A percentile compares a stretch with the other conserved stretches of the same genome.
phyloP scores from a whole-genome alignment of 305 asterid species.

The Rubia tinctorum region DNA sequence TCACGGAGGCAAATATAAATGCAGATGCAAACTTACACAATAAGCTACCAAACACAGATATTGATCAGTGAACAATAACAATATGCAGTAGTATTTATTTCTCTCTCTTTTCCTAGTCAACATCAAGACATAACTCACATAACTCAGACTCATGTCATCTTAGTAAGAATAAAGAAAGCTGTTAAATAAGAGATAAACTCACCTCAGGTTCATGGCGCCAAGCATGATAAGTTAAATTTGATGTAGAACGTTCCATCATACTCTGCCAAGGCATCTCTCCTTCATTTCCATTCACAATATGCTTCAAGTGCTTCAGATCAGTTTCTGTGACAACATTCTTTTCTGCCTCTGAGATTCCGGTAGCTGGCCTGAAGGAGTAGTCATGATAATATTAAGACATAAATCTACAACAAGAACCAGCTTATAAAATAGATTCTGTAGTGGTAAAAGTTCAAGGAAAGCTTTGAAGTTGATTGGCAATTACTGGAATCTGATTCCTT shows the following conservation, averaged over 20 bases:
- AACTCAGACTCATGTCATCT: background rate
- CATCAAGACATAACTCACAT: background rate
- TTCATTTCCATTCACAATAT: constrained; percentile 65
- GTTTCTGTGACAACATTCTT: constrained; percentile 48
- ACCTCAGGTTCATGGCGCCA: constrained; percentile 93
- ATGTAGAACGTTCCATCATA: constrained; percentile 77
- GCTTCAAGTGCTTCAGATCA: constrained; percentile 72
- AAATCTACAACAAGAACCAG: background rate
- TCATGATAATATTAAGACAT: constrained; percentile 12
- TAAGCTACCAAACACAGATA: constrained; percentile 3
- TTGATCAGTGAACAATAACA: background rate
- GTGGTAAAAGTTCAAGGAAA: background rate
- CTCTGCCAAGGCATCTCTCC: constrained; percentile 63
- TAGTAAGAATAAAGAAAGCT: constrained; percentile 2
- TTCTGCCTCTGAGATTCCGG: constrained; percentile 47
- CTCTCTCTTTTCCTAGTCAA: background rate
- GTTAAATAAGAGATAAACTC: constrained; percentile 3
- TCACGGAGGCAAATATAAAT: background rate
- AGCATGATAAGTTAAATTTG: constrained; percentile 83
- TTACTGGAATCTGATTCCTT: background rate
- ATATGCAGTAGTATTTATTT: background rate
- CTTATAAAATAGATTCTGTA: background rate
- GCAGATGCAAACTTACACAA: background rate
- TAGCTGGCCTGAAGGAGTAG: constrained; percentile 37
- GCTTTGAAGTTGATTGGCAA: background rate